Evolutionary conservation across 495 filamentous ascomycete genomes (phyloP), one percentile per base, ranked within the genome.

Genomic region (Penicillium riverlandense): DNA sequence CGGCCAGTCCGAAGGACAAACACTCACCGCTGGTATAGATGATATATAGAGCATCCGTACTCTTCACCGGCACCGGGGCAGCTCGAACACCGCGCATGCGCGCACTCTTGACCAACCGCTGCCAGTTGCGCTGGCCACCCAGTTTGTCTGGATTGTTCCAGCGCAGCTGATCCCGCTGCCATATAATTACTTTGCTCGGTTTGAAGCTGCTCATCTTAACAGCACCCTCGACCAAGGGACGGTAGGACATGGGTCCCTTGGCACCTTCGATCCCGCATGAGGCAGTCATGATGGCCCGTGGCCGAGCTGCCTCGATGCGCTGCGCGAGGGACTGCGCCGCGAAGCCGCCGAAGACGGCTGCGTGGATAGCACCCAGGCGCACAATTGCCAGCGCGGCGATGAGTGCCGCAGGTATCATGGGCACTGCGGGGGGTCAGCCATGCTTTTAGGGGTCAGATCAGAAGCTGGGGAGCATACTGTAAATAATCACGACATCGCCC

Each of bases 291-390:
- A 96, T 81, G 8, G 75, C 79, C 13, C 76, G 75, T 10, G 90
- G 86, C 36, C 78, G 75, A 1, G 83, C 87, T 0, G 85, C 85
- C 34, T 95, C 88, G 44, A 96, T 95, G 8, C 90, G 76, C 60
- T 96, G 91, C 2, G 90, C 89, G 16, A 95, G 72, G 3, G 90
- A 86, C 12, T 74, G 69, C 7, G 88, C 67, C 0, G 87, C 88
- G 53, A 96, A 96, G 1, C 90, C 90, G 9, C 90, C 91, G 60
- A 96, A 96, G 3, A 96, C 90, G 7, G 91, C 89, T 4, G 86
- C 80, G 51, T 96, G 90, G 42, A 95, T 83, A 7, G 91, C 90
- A 15, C 91, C 91, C 1, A 96, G 70, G 0, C 90, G 83, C 35
- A 76, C 76, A 49, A 86, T 79, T 22, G 91, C 88, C 3, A 96